These are phyloP conservation scores for Andrographis paniculata DNA, from an alignment of 305 asterid genomes.

Conservation along the genomic window DNA sequence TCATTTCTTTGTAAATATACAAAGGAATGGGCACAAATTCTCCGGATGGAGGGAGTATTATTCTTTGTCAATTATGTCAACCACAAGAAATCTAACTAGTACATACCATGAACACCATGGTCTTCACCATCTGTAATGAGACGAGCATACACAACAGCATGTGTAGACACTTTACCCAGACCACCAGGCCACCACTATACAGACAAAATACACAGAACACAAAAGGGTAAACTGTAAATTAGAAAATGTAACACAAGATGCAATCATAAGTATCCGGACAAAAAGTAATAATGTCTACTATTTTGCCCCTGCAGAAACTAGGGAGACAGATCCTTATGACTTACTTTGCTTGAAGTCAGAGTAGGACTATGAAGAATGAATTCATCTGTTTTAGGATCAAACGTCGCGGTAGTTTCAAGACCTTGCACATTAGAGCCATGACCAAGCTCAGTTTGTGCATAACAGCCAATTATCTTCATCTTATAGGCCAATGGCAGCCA, in stretches of 20 bases:
- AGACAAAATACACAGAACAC: constrained; percentile 18
- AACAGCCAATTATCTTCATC: constrained; percentile 99
- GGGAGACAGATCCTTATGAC: constrained; percentile 17
- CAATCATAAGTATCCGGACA: background rate
- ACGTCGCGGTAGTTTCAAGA: constrained; percentile 96
- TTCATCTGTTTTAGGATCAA: constrained; percentile 90
- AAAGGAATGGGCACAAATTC: no score
- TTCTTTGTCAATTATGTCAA: constrained; percentile 11
- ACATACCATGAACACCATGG: constrained; percentile 83
- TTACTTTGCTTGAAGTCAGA: constrained; percentile 94
- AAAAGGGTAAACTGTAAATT: constrained; percentile 2
- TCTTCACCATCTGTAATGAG: constrained; percentile 72
- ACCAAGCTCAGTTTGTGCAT: constrained; percentile 99
- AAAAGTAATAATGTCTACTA: constrained; percentile 4
- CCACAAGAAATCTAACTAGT: background rate
- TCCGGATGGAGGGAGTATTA: no score
- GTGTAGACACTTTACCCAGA: constrained; percentile 91
- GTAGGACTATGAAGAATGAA: constrained; percentile 95
- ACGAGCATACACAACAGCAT: constrained; percentile 89
- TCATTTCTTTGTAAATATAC: no score
- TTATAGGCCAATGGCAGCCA: constrained; percentile 92
- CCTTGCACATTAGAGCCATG: constrained; percentile 99
- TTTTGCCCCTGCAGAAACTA: constrained; percentile 10
- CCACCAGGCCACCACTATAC: constrained; percentile 99
- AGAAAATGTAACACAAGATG: constrained; percentile 3